These are phyloP conservation scores for Botrytis galanthina DNA, from an alignment of 2,329 filamentous ascomycete genomes.

Conservation along the genomic window DNA sequence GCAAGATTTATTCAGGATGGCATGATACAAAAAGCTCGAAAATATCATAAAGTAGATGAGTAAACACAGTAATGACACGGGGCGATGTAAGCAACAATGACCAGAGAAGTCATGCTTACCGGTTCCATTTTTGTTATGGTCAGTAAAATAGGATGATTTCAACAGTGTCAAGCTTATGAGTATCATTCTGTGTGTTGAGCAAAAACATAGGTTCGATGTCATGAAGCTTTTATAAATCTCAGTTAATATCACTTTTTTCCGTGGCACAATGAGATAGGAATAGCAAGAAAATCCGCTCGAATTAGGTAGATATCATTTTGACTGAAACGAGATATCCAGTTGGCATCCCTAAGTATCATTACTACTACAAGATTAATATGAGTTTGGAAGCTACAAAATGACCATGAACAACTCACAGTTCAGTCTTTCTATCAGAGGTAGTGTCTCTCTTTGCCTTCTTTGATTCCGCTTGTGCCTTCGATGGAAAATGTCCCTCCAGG, in stretches of 20 bases:
- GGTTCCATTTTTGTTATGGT: neutral
- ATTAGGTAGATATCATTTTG: neutral
- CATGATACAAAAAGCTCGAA: neutral
- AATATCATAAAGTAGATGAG: neutral
- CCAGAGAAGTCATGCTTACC: neutral
- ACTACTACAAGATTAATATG: conserved; percentile 14
- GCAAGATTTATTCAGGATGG: neutral
- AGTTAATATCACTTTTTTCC: neutral
- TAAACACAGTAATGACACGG: neutral
- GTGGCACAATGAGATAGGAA: too few relatives aligned
- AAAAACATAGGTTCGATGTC: neutral
- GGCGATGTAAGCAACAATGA: neutral
- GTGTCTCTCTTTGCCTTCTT: conserved; percentile 25
- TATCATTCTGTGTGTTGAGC: neutral
- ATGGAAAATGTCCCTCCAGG: conserved; percentile 45
- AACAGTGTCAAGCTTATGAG: neutral
- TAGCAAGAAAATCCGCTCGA: neutral
- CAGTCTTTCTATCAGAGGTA: conserved; percentile 28
- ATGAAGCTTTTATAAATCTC: neutral
- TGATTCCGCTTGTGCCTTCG: conserved; percentile 19
- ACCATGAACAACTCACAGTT: conserved; percentile 38
- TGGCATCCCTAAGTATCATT: conserved; percentile 5
- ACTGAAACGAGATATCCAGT: neutral
- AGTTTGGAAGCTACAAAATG: conserved; percentile 8
- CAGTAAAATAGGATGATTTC: neutral